Base-by-base conservation (phyloP, 2,329 filamentous ascomycete genomes). In the Pestalotiopsis sp. region DNA sequence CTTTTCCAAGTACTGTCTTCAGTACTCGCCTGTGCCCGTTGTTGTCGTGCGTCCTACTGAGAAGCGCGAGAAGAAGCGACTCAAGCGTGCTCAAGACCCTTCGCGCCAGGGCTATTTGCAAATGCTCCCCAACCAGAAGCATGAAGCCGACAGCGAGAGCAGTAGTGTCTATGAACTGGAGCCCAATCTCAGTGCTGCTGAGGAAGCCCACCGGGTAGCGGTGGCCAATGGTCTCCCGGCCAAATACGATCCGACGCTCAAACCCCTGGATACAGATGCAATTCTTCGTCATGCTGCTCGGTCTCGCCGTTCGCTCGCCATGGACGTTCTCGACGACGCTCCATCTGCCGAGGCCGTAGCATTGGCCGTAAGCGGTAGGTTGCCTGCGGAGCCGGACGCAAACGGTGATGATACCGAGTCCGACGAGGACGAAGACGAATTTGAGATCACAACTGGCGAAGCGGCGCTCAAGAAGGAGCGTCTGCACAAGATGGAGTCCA, bases 1-100 rank as follows among this genome's bases (percentile, higher is more conserved):
- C 0, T 95, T 97, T 59, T 97, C 93, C 31, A 97, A 97, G 78
- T 98, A 97, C 81, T 97, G 95, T 76, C 86, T 97, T 13, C 95
- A 98, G 77, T 95, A 97, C 78, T 97, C 93, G 1, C 94, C 95
- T 0, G 93, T 98, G 1, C 95, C 95, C 1, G 95, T 97, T 7
- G 95, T 97, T 38, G 95, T 98, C 39, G 95, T 97, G 11, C 89
- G 95, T 3, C 94, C 95, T 45, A 92, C 92, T 39, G 92, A 93
- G 70, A 97, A 97, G 82, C 91, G 95, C 23, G 89, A 93, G 77
- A 96, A 96, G 82, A 97, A 97, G 83, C 97, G 96, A 81, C 87
- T 88, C 69, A 97, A 97, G 83, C 90, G 95, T 38, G 87, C 90
- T 64, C 90, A 92, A 66, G 93, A 97, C 74, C 91, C 93, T 5